Evolutionary conservation across 2,329 filamentous ascomycete species (phyloP).

Genomic region (Xylariaceae sp.): DNA sequence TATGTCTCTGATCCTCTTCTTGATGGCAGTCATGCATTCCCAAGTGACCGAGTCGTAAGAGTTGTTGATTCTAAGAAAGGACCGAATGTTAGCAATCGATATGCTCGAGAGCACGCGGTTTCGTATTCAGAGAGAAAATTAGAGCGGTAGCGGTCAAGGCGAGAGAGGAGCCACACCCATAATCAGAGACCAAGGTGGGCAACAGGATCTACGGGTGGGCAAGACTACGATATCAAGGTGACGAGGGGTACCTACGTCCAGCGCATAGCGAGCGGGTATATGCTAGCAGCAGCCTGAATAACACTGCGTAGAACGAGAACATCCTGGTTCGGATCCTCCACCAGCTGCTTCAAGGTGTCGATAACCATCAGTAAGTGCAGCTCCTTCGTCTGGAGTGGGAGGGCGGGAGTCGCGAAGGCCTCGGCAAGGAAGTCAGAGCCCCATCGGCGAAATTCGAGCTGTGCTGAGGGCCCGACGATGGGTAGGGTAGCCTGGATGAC

Average conservation of each 20-base stretch:
- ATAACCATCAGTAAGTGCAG: slow-evolving; percentile 74
- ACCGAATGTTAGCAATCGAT: slow-evolving; percentile 28
- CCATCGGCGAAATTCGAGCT: slow-evolving; percentile 87
- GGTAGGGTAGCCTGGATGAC: slow-evolving; percentile 92
- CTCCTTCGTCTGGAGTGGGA: slow-evolving; percentile 76
- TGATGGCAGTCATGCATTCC: slow-evolving; percentile 86
- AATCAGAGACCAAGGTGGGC: slow-evolving; percentile 17
- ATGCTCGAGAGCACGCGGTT: background rate
- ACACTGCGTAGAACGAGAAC: slow-evolving; percentile 77
- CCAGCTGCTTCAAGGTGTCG: slow-evolving; percentile 68
- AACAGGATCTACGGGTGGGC: slow-evolving; percentile 23
- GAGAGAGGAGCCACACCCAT: slow-evolving; percentile 11
- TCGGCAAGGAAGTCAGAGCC: slow-evolving; percentile 94
- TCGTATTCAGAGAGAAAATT: background rate
- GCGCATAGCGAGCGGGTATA: slow-evolving; percentile 88
- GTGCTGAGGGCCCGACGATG: slow-evolving; percentile 73
- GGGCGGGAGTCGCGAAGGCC: slow-evolving; percentile 87
- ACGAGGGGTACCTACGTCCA: slow-evolving; percentile 74
- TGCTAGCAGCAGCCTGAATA: slow-evolving; percentile 84
- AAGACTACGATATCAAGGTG: slow-evolving; percentile 27
- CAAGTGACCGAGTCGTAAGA: slow-evolving; percentile 77
- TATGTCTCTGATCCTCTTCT: slow-evolving; percentile 79
- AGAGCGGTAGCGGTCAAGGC: slow-evolving; percentile 3
- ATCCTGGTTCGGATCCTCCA: slow-evolving; percentile 74
- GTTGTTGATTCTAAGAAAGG: slow-evolving; percentile 71